phyloP scores from a whole-genome alignment of 306 rosid species.

The Sicyos baderoa region DNA sequence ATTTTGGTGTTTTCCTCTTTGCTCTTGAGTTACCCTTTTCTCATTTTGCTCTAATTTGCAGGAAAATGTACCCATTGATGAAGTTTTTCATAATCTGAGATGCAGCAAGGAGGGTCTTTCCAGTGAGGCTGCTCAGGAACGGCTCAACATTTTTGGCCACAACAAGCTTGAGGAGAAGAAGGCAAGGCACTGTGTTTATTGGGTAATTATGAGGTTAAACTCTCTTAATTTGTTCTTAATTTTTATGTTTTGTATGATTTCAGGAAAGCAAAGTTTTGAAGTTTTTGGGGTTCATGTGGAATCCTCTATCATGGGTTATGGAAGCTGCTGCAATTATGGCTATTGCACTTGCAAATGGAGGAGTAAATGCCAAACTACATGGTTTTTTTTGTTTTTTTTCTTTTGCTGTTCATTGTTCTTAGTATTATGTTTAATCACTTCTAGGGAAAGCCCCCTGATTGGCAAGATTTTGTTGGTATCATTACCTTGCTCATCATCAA shows the following conservation, averaged over 20 bases:
- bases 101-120: conserved; percentile 90
- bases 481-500: conserved; percentile 82
- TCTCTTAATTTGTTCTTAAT: background rate
- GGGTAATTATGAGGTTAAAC: background rate
- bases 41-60: conserved; percentile 38
- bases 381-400: conserved; percentile 16
- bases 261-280: conserved; percentile 90
- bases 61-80: conserved; percentile 97
- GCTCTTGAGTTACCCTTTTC: background rate
- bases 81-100: conserved; percentile 89
- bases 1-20: conserved; percentile 14
- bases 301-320: conserved; percentile 99
- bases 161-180: conserved; percentile 94
- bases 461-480: conserved; percentile 99
- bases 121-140: conserved; percentile 74
- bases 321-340: conserved; percentile 99
- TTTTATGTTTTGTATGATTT: conserved; percentile 5
- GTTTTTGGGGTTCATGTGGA: conserved; percentile 99
- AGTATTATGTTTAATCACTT: background rate
- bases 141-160: conserved; percentile 75
- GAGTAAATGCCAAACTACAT: conserved; percentile 44
- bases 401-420: background rate
- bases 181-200: conserved; percentile 26
- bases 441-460: conserved; percentile 88
- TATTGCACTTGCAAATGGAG: conserved; percentile 99